Evolutionary conservation across 2,329 filamentous ascomycete species (phyloP).

Genomic region (Stenocarpella maydis): DNA sequence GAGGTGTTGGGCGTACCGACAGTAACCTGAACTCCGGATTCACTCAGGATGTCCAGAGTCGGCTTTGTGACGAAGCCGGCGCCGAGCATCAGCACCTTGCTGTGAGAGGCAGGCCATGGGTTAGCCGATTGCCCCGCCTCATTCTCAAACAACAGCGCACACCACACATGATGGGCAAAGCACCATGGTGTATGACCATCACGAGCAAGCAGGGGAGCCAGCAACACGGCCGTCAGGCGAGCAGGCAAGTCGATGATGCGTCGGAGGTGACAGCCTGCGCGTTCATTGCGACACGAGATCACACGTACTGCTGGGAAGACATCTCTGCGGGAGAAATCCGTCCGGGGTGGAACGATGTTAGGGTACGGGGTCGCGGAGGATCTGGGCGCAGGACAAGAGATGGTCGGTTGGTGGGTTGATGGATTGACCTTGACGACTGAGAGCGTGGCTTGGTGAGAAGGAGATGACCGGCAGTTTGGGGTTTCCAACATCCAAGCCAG

Average conservation of each 20-base stretch:
- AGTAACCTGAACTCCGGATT: slow-evolving; percentile 69
- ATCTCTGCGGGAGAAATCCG: slow-evolving; percentile 25
- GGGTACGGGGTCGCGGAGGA: background rate
- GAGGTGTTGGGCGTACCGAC: slow-evolving; percentile 60
- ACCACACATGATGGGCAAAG: background rate
- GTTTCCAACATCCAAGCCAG: slow-evolving; percentile 2
- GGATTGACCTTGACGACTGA: background rate
- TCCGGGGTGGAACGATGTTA: slow-evolving; percentile 14
- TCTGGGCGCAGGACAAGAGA: slow-evolving; percentile 21
- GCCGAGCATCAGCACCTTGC: slow-evolving; percentile 56
- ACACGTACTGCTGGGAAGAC: slow-evolving; percentile 35
- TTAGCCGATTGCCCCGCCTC: slow-evolving; percentile 24
- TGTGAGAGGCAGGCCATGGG: slow-evolving; percentile 30
- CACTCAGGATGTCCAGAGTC: slow-evolving; percentile 69
- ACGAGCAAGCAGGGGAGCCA: background rate
- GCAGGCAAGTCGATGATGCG: background rate
- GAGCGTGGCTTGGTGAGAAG: background rate
- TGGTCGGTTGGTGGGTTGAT: slow-evolving; percentile 2
- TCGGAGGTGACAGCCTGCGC: background rate
- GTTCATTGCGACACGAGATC: slow-evolving; percentile 15
- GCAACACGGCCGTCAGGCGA: background rate
- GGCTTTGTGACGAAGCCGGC: slow-evolving; percentile 69
- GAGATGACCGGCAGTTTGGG: slow-evolving; percentile 11
- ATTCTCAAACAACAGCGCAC: background rate
- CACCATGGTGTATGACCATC: background rate